phyloP scores from a whole-genome alignment of 2,329 filamentous ascomycete species.

The Xylaria digitata region DNA sequence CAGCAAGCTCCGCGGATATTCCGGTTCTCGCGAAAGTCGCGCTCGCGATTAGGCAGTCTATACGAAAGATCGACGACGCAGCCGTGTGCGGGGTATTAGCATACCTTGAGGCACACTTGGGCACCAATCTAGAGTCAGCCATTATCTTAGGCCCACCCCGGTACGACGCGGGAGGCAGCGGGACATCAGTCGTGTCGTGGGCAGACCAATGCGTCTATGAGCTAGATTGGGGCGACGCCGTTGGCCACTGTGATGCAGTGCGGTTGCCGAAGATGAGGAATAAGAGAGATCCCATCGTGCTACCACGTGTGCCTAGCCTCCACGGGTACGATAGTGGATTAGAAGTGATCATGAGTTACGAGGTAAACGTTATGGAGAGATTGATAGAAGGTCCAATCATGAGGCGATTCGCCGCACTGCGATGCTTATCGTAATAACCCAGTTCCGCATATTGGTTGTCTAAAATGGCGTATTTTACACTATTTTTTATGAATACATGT shows the following conservation, averaged over 20 bases:
- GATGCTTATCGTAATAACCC: conserved; percentile 40
- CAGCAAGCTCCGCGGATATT: not conserved
- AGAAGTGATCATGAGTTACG: conserved; percentile 46
- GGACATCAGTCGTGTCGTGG: conserved; percentile 50
- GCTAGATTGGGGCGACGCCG: conserved; percentile 44
- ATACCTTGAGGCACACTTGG: conserved; percentile 35
- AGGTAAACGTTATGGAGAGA: conserved; percentile 36
- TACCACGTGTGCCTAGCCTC: conserved; percentile 43
- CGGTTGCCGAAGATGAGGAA: conserved; percentile 40
- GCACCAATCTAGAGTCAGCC: conserved; percentile 6
- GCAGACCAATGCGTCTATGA: conserved; percentile 45
- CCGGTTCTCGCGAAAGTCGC: conserved; percentile 39
- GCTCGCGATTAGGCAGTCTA: conserved; percentile 39
- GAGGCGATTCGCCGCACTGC: conserved; percentile 37
- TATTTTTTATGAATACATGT: conserved; percentile 6
- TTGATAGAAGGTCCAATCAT: conserved; percentile 37
- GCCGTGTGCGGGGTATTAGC: conserved; percentile 38
- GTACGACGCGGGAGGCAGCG: conserved; percentile 13
- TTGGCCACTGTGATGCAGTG: conserved; percentile 47
- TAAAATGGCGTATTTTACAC: conserved; percentile 17
- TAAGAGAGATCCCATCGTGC: conserved; percentile 46
- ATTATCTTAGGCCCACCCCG: conserved; percentile 24
- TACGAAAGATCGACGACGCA: conserved; percentile 37
- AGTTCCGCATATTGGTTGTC: not conserved
- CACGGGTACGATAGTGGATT: conserved; percentile 35